Base-by-base conservation (phyloP, 208 protist species). In the Leishmania major region DNA sequence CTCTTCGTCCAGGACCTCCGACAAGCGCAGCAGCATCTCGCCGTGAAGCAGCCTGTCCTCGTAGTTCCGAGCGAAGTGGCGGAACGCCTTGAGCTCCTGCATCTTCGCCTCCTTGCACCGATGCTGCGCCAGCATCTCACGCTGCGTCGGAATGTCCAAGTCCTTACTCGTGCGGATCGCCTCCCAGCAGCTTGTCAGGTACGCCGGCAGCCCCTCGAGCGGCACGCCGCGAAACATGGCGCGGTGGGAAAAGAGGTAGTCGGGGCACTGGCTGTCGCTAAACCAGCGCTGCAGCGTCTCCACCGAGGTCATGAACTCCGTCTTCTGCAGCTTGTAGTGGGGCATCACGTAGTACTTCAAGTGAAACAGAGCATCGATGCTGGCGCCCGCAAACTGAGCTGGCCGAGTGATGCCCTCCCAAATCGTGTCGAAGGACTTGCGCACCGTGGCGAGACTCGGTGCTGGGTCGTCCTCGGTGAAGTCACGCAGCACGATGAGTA, bases 401-500 rank as follows among this genome's bases (percentile, higher is more conserved):
- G 95, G 94, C 13, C 92, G 91, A 55, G 85, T 89, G 80, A 98
- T 93, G 78, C 78, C 86, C 31, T 91, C 87, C 98, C 98, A 99
- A 71, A 99, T 98, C 45, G 97, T 98, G 77, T 98, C 86, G 78
- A 99, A 96, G 49, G 99, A 98, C 60, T 96, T 89, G 40, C 89
- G 84, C 49, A 99, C 84, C 45, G 91, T 97, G 31, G 87, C 71
- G 51, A 93, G 80, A 62, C 97, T 93, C 45, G 90, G 92, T 40
- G 93, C 67, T 15, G 93, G 81, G 74, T 98, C 98, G 37, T 86
- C 85, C 62, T 94, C 93, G 40, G 90, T 96, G 84, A 99, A 98
- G 89, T 99, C 99, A 80, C 99, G 93, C 71, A 99, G 82, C 15
- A 99, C 91, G 78, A 99, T 98, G 25, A 99, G 89, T 60, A 99